Evolutionary conservation across 2,329 filamentous ascomycete genomes (phyloP).

Genomic region (Apiospora rasikravindrae): DNA sequence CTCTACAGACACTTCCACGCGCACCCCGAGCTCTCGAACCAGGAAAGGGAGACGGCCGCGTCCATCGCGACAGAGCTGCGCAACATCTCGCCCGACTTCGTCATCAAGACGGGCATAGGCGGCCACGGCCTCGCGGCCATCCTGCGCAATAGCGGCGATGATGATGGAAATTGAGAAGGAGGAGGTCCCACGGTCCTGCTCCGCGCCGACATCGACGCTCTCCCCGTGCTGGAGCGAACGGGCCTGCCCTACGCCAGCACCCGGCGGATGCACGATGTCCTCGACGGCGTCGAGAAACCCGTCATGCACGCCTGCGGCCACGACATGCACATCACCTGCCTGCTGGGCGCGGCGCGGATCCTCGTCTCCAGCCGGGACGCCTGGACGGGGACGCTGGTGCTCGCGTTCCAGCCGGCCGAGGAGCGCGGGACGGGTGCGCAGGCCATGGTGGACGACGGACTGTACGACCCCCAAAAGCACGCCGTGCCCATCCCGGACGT

Average conservation of each 20-base stretch:
- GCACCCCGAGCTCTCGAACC: slow-evolving; percentile 32
- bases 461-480: slow-evolving; percentile 34
- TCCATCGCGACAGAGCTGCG: slow-evolving; percentile 25
- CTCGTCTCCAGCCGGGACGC: slow-evolving; percentile 46
- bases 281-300: slow-evolving; percentile 53
- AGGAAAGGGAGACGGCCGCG: slow-evolving; percentile 29
- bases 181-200: slow-evolving; percentile 44
- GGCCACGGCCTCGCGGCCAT: slow-evolving; percentile 34
- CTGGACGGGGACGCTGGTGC: slow-evolving; percentile 68
- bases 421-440: slow-evolving; percentile 66
- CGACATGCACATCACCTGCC: slow-evolving; percentile 65
- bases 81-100: slow-evolving; percentile 24
- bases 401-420: slow-evolving; percentile 72
- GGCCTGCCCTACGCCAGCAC: slow-evolving; percentile 52
- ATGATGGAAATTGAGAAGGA: not conserved
- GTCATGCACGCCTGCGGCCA: slow-evolving; percentile 75
- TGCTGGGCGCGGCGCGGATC: slow-evolving; percentile 60
- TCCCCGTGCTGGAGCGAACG: slow-evolving; percentile 53
- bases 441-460: slow-evolving; percentile 45
- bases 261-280: slow-evolving; percentile 42
- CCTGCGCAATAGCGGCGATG: slow-evolving; percentile 27
- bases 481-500: slow-evolving; percentile 39
- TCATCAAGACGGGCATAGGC: slow-evolving; percentile 30
- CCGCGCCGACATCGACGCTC: slow-evolving; percentile 55
- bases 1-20: slow-evolving; percentile 31